Evolutionary conservation across 345 rosid genomes (phyloP), one percentile per base, ranked within the genome.

Genomic region (Triadica sebifera): DNA sequence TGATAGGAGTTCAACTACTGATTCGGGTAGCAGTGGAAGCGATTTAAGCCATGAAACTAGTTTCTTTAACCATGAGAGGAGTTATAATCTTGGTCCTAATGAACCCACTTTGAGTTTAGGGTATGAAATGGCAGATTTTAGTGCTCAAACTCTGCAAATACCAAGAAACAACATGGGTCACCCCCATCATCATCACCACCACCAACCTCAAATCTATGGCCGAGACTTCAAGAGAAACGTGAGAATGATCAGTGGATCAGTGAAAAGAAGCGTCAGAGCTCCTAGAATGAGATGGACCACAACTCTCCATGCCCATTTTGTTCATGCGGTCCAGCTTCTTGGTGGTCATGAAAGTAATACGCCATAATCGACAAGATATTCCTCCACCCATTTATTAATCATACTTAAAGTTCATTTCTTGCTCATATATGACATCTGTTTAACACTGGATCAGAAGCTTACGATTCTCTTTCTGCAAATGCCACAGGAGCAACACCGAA

Each of bases 261-360:
- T 78, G 22, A 91, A 84, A 79, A 86, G 97, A 84, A 91, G 86
- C 81, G 59, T 86, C 13, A 84, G 98, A 84, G 98, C 97, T 79
- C 98, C 98, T 13, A 89, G 98, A 85, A 94, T 94, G 98, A 83
- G 98, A 84, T 94, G 98, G 98, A 94, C 98, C 51, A 81, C 97
- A 5, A 88, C 98, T 69, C 97, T 94, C 11, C 98, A 94, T 74
- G 89, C 98, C 45, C 98, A 89, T 73, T 94, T 94, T 61, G 92
- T 94, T 58, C 98, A 94, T 75, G 97, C 95, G 8, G 98, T 94
- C 76, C 97, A 94, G 86, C 98, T 94, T 72, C 98, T 94, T 41
- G 98, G 98, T 17, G 98, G 98, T 80, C 98, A 94, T 83, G 98
- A 92, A 86, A 94, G 98, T 88, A 84, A 78, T 24, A 12, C 52